A percentile compares a stretch with the other conserved stretches of the same genome.
Evolutionary conservation across 164 flowering plant species (phyloP).

Genomic region (Akebia trifoliata): DNA sequence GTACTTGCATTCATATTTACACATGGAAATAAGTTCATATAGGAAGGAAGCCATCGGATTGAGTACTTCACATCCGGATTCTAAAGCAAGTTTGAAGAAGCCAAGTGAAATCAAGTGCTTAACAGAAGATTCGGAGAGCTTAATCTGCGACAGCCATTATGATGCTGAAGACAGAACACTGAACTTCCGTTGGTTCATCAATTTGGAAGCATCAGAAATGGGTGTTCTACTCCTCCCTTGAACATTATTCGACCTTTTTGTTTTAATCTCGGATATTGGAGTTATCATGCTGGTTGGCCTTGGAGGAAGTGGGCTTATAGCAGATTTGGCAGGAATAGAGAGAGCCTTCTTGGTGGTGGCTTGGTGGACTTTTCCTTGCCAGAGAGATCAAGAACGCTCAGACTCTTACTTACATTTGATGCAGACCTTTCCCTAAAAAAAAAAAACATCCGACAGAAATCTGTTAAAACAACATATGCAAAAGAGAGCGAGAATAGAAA

Average conservation of each 20-base stretch:
- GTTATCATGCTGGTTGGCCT: conserved; percentile 40
- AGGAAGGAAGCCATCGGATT: not conserved
- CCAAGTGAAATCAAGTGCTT: conserved; percentile 86
- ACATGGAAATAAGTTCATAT: too few species aligned
- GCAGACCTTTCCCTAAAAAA: conserved; percentile 51
- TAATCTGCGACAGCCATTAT: conserved; percentile 84
- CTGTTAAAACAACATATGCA: too few species aligned
- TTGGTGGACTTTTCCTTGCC: conserved; percentile 66
- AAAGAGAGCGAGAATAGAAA: too few species aligned
- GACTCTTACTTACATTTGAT: conserved; percentile 69
- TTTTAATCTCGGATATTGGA: conserved; percentile 62
- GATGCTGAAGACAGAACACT: conserved; percentile 53
- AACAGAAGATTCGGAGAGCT: conserved; percentile 73
- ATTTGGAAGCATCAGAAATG: conserved; percentile 46
- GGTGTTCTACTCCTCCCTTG: conserved; percentile 54
- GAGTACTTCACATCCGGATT: conserved; percentile 88
- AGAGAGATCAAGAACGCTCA: conserved; percentile 64
- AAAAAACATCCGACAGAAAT: not conserved
- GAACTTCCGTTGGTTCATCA: conserved; percentile 45
- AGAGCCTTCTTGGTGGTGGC: conserved; percentile 84
- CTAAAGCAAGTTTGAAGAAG: conserved; percentile 85
- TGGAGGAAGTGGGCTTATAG: conserved; percentile 35
- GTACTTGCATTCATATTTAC: too few species aligned
- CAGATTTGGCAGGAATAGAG: conserved; percentile 66
- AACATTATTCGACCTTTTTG: conserved; percentile 31